Evolutionary conservation across 768 basidiomycete species (phyloP), one percentile per base, ranked within the genome.

Genomic region (Collybia mongolica): DNA sequence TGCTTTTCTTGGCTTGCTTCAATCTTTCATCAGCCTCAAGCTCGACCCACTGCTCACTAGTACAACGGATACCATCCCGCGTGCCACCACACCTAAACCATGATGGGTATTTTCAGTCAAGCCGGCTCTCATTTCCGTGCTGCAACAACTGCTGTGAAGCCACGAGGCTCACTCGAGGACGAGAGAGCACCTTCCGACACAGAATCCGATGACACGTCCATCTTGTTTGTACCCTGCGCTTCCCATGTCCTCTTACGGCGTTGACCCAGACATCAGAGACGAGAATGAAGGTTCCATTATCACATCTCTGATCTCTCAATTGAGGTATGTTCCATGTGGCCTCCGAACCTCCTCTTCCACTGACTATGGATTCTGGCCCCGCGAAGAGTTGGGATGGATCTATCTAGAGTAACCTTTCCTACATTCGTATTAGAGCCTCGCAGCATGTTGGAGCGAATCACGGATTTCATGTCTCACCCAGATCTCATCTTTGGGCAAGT

Each of bases 381-480:
- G 17, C 36, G 39, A 42, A 90, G 93, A 70, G 88, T 94, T 54
- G 96, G 95, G 37, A 97, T 97, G 95, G 97, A 99, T 70, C 84
- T 98, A 51, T 86, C 84, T 56, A 88, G 93, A 70, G 93, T 98
- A 54, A 93, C 93, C 14, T 90, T 93, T 67, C 93, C 92, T 35
- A 89, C 87, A 0, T 99, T 98, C 61, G 96, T 99, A 0, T 83
- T 99, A 51, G 96, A 99, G 71, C 97, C 97, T 5, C 77, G 97
- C 63, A 93, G 91, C 60, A 93, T 98, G 89, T 82, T 98, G 42
- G 97, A 99, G 74, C 85, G 97, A 57, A 96, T 99, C 61, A 98
- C 97, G 28, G 96, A 99, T 74, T 99, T 99, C 71, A 95, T 98
- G 88, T 88, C 93, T 49, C 97, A 98, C 70, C 94, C 97, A 24